A percentile compares a stretch with the other conserved stretches of the same genome.
Evolutionary conservation across 2,329 filamentous ascomycete genomes (phyloP).

Genomic region (Teratosphaeria destructans): DNA sequence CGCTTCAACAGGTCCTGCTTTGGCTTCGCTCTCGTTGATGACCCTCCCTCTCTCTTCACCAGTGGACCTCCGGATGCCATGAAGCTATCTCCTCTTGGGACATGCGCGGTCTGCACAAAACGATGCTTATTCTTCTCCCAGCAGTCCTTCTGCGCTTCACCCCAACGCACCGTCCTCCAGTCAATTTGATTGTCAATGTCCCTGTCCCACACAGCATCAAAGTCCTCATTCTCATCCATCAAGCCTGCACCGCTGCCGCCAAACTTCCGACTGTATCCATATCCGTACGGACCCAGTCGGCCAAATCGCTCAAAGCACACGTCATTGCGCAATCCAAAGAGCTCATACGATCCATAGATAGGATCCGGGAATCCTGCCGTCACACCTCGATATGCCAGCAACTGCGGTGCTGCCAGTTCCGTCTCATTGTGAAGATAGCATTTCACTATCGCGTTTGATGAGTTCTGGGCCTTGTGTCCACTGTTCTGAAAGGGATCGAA

Average conservation of each 20-base stretch:
- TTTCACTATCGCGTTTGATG: conserved; percentile 45
- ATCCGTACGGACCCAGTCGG: conserved; percentile 76
- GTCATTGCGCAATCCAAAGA: conserved; percentile 68
- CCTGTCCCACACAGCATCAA: conserved; percentile 62
- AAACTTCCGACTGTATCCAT: conserved; percentile 68
- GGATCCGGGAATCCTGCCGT: conserved; percentile 76
- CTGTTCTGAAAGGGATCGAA: conserved; percentile 48
- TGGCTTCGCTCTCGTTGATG: conserved; percentile 14
- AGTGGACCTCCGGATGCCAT: conserved; percentile 15
- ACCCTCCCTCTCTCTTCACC: neutral
- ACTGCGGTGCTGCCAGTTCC: conserved; percentile 54
- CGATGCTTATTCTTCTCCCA: conserved; percentile 58
- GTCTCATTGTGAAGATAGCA: conserved; percentile 68
- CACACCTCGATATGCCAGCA: conserved; percentile 67
- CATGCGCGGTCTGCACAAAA: conserved; percentile 36
- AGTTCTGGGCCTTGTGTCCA: neutral
- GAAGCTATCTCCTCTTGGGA: neutral
- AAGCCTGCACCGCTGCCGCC: conserved; percentile 80
- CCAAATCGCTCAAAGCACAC: conserved; percentile 92
- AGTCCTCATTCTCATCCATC: conserved; percentile 70
- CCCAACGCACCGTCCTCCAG: conserved; percentile 69
- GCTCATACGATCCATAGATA: conserved; percentile 74
- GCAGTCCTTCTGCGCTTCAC: conserved; percentile 64
- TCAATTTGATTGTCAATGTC: conserved; percentile 59
- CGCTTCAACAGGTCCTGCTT: conserved; percentile 36